phyloP scores from a whole-genome alignment of 1,139 yeast species.

The Nakaseomyces nivariensis region DNA sequence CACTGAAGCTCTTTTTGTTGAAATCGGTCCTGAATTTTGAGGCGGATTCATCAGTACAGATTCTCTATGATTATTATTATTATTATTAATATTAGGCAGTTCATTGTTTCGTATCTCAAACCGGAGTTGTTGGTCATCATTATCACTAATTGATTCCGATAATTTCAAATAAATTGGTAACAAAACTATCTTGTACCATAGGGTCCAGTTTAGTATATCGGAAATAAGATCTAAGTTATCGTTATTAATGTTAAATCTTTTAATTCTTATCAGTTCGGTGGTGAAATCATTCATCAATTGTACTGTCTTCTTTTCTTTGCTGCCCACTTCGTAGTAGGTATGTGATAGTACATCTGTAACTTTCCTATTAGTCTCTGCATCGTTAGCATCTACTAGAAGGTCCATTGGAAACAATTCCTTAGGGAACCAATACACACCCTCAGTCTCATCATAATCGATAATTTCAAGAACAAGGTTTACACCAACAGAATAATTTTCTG shows the following conservation, averaged over 20 bases:
- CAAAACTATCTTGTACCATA: constrained; percentile 23
- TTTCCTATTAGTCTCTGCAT: constrained; percentile 2
- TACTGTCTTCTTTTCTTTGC: constrained; percentile 10
- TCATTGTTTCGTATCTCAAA: not conserved
- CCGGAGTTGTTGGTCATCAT: not conserved
- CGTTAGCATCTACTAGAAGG: constrained; percentile 9
- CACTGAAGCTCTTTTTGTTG: constrained; percentile 3
- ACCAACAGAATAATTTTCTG: constrained; percentile 23
- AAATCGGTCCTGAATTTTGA: constrained; percentile 6
- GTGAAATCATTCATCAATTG: constrained; percentile 25
- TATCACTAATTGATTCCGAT: constrained; percentile 4
- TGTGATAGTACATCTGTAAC: constrained; percentile 4
- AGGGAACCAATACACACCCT: constrained; percentile 18
- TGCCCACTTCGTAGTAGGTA: not conserved
- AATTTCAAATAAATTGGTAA: constrained; percentile 10
- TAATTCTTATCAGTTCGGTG: constrained; percentile 18
- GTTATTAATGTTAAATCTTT: constrained; percentile 24
- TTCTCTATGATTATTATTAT: not conserved
- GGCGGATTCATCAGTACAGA: not conserved
- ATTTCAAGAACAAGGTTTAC: constrained; percentile 22
- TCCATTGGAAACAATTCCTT: constrained; percentile 21
- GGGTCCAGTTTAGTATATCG: constrained; percentile 24
- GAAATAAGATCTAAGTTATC: constrained; percentile 21
- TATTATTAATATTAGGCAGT: not conserved
- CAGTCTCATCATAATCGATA: constrained; percentile 4